Evolutionary conservation across 306 rosid genomes (phyloP).

Genomic region (Acacia acuminata): DNA sequence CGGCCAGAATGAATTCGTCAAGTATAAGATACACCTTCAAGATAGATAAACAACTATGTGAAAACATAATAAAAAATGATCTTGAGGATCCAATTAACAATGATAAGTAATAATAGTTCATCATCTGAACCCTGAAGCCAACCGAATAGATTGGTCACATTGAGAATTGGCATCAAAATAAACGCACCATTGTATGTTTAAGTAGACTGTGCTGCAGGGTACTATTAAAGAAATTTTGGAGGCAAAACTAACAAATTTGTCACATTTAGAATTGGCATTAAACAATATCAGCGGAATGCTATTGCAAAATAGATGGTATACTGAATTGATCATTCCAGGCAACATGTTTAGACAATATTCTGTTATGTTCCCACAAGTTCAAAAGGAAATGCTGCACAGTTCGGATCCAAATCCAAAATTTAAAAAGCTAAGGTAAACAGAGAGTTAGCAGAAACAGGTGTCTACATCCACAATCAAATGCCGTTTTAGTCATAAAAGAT

Average conservation of each 20-base stretch:
- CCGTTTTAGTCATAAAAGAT: background rate
- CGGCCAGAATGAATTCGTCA: constrained; percentile 60
- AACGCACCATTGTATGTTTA: background rate
- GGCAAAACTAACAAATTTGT: background rate
- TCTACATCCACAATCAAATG: background rate
- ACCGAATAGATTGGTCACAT: background rate
- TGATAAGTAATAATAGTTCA: background rate
- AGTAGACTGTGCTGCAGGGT: background rate
- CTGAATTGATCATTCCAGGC: constrained; percentile 12
- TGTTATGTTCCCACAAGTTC: background rate
- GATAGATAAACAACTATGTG: constrained; percentile 6
- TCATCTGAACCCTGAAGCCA: background rate
- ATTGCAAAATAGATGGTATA: background rate
- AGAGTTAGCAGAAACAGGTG: background rate
- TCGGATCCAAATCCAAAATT: background rate
- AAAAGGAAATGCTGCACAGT: constrained; percentile 19
- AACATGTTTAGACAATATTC: constrained; percentile 7
- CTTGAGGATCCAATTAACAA: background rate
- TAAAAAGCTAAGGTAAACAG: background rate
- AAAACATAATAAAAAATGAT: constrained; percentile 23
- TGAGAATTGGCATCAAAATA: background rate
- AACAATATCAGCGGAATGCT: background rate
- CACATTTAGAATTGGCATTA: background rate
- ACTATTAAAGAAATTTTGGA: constrained; percentile 5
- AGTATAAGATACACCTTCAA: constrained; percentile 61